Percentiles rank a stretch among this genome's conserved stretches.
These are phyloP conservation scores for Metahyphopichia silvanorum DNA, from an alignment of 805 yeast genomes.

Conservation along the genomic window DNA sequence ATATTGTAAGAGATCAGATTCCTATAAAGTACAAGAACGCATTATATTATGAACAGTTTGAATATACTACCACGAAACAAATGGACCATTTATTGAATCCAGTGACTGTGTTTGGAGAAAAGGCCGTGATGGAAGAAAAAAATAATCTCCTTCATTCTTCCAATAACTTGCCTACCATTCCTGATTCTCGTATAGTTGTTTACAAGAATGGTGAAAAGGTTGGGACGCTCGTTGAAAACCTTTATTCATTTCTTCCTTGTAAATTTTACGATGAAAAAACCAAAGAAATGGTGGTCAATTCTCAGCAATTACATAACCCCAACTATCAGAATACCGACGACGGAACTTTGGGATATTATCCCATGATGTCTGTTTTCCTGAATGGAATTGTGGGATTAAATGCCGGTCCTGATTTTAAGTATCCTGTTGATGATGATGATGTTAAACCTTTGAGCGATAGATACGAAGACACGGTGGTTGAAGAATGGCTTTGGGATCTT, in stretches of 20 bases:
- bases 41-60: slow-evolving; percentile 80
- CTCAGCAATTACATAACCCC: slow-evolving; percentile 35
- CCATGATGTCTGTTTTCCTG: slow-evolving; percentile 78
- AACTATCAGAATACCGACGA: slow-evolving; percentile 58
- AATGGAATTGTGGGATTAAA: slow-evolving; percentile 74
- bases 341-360: slow-evolving; percentile 86
- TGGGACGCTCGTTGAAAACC: slow-evolving; percentile 64
- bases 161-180: slow-evolving; percentile 45
- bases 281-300: slow-evolving; percentile 17
- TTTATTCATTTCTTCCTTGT: slow-evolving; percentile 80
- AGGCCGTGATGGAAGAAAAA: slow-evolving; percentile 52
- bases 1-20: slow-evolving; percentile 74
- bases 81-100: slow-evolving; percentile 77
- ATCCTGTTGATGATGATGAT: slow-evolving; percentile 31
- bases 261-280: slow-evolving; percentile 49
- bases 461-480: slow-evolving; percentile 68
- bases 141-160: slow-evolving; percentile 15
- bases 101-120: slow-evolving; percentile 67
- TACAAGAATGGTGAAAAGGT: slow-evolving; percentile 72
- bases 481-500: slow-evolving; percentile 79
- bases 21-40: slow-evolving; percentile 81
- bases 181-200: slow-evolving; percentile 60
- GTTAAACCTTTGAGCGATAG: slow-evolving; percentile 56
- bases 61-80: slow-evolving; percentile 63
- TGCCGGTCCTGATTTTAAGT: slow-evolving; percentile 62